phyloP scores from a whole-genome alignment of 441 rosid genomes.

The Corymbia calophylla region DNA sequence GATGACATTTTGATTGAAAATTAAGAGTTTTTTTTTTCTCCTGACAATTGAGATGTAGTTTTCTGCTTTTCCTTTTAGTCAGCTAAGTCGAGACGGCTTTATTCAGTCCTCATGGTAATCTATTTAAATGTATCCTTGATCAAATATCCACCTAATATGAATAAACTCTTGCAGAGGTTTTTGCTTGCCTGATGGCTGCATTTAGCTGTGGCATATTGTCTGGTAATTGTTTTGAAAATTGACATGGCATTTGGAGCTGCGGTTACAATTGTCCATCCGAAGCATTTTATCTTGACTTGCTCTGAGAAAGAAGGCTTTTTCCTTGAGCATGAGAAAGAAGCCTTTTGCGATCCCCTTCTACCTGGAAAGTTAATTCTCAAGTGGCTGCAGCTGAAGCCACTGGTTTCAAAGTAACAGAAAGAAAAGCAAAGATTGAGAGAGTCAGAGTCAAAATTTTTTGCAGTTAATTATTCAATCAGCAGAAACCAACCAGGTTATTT shows the following conservation, averaged over 20 bases:
- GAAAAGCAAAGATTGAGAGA: not conserved
- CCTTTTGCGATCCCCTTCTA: not conserved
- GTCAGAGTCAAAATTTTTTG: not conserved
- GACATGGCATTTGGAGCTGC: not conserved
- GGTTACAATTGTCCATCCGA: not conserved
- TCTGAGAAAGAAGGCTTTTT: not conserved
- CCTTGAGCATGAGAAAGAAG: not conserved
- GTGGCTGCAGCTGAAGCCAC: not conserved
- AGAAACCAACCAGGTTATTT: not conserved
- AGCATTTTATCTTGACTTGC: not conserved
- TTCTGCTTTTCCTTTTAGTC: not conserved
- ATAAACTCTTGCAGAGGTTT: not conserved
- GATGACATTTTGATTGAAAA: not conserved
- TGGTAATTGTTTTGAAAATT: not conserved
- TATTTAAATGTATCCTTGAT: not conserved
- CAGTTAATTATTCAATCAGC: not conserved
- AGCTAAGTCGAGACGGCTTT: not conserved
- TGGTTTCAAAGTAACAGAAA: not conserved
- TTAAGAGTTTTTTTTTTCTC: not conserved
- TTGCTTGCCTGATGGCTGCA: not conserved
- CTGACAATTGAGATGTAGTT: not conserved
- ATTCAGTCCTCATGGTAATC: not conserved
- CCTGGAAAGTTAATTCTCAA: not conserved
- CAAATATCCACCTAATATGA: not conserved
- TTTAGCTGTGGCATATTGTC: not conserved